phyloP scores from a whole-genome alignment of 2,329 filamentous ascomycete genomes.

The Diaporthe caulivora region DNA sequence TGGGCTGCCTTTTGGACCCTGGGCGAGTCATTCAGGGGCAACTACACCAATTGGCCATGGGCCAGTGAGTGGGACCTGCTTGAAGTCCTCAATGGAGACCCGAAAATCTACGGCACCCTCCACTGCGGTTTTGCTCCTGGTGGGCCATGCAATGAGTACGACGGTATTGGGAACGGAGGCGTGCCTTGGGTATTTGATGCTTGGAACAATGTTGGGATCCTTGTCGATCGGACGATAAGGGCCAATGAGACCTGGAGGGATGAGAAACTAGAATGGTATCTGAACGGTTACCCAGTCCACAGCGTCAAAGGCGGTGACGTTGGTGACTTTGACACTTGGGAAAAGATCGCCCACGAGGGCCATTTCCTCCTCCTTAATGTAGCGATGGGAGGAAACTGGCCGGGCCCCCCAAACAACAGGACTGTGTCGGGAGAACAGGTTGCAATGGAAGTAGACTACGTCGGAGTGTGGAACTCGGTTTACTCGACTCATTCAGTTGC shows the following conservation, averaged over 20 bases:
- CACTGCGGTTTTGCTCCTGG: background rate
- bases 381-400: conserved; percentile 10
- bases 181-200: background rate
- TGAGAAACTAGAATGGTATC: conserved; percentile 11
- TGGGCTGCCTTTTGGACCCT: conserved; percentile 6
- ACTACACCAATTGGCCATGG: conserved; percentile 6
- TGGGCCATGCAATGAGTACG: background rate
- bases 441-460: conserved; percentile 11
- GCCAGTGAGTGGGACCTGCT: conserved; percentile 18
- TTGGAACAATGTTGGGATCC: conserved; percentile 2
- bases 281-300: conserved; percentile 1
- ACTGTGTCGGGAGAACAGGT: conserved; percentile 10
- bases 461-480: conserved; percentile 8
- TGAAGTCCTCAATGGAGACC: conserved; percentile 10
- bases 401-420: conserved; percentile 1
- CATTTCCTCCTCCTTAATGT: conserved; percentile 12
- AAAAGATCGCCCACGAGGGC: conserved; percentile 10
- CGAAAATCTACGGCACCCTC: background rate
- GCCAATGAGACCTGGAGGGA: conserved; percentile 1
- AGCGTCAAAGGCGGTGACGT: conserved; percentile 2
- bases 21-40: conserved; percentile 7
- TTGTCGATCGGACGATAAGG: conserved; percentile 10
- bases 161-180: conserved; percentile 1
- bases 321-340: conserved; percentile 3
- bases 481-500: background rate